Evolutionary conservation across 1,284 basidiomycete species (phyloP).

Genomic region (Amylostereum areolatum): DNA sequence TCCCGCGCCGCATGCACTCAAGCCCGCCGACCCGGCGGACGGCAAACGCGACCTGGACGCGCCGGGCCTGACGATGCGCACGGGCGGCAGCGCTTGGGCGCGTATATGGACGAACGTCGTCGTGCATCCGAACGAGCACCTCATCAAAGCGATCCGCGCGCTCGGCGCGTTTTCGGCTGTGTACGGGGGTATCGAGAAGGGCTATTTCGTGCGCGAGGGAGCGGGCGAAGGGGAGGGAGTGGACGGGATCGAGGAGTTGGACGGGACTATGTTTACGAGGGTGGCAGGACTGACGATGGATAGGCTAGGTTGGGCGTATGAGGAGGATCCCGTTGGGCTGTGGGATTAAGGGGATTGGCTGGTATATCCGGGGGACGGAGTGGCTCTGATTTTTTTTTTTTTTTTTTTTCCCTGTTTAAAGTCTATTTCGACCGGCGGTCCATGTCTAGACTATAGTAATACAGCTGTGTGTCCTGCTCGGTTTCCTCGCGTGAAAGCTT

Average conservation of each 20-base stretch:
- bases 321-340: background rate
- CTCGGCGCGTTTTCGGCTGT: constrained; percentile 44
- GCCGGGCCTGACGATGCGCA: constrained; percentile 14
- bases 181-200: constrained; percentile 42
- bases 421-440: too few relatives aligned
- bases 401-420: too few relatives aligned
- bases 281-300: background rate
- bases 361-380: too few relatives aligned
- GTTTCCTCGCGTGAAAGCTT: too few relatives aligned
- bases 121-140: constrained; percentile 55
- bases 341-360: background rate
- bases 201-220: constrained; percentile 38
- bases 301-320: background rate
- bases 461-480: too few relatives aligned
- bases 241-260: constrained; percentile 33
- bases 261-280: background rate
- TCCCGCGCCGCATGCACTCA: constrained; percentile 16
- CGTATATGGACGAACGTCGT: constrained; percentile 45
- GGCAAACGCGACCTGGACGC: constrained; percentile 26
- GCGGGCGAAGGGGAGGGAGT: constrained; percentile 26
- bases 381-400: too few relatives aligned
- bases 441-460: too few relatives aligned
- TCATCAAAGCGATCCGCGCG: constrained; percentile 53
- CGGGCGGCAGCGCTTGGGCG: constrained; percentile 48
- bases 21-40: constrained; percentile 17